These are phyloP conservation scores for Paecilomyces sp. DNA, from an alignment of 2,329 filamentous ascomycete species.

Conservation along the genomic window DNA sequence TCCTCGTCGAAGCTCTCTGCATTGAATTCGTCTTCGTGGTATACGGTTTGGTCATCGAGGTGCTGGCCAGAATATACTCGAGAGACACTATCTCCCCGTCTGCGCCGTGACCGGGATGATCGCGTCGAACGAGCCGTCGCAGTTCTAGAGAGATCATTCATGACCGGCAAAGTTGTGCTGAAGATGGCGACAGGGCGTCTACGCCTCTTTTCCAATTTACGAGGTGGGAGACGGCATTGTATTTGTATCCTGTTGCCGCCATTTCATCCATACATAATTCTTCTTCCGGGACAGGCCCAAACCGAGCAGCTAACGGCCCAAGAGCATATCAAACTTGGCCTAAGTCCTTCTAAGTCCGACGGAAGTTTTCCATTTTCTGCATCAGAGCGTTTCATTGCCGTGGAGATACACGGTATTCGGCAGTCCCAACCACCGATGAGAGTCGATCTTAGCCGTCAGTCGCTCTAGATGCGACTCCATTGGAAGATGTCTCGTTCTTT, in stretches of 20 bases:
- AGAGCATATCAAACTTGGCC: neutral
- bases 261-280: neutral
- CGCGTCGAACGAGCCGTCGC: slow-evolving; percentile 1
- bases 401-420: neutral
- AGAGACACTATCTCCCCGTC: slow-evolving; percentile 13
- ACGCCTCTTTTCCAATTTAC: neutral
- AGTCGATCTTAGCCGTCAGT: neutral
- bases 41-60: slow-evolving; percentile 26
- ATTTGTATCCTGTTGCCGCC: neutral
- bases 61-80: slow-evolving; percentile 23
- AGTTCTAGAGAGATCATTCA: neutral
- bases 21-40: slow-evolving; percentile 17
- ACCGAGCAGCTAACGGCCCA: neutral
- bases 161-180: neutral
- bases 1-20: slow-evolving; percentile 2
- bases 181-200: neutral
- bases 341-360: neutral
- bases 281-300: neutral
- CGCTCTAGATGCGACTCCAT: neutral
- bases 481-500: neutral
- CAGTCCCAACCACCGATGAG: neutral
- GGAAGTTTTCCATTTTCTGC: neutral
- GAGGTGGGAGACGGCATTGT: neutral
- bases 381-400: neutral
- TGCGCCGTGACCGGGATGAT: slow-evolving; percentile 8